Evolutionary conservation across 2,329 filamentous ascomycete species (phyloP), one percentile per base, ranked within the genome.

Genomic region (Diplodia scrobiculata): DNA sequence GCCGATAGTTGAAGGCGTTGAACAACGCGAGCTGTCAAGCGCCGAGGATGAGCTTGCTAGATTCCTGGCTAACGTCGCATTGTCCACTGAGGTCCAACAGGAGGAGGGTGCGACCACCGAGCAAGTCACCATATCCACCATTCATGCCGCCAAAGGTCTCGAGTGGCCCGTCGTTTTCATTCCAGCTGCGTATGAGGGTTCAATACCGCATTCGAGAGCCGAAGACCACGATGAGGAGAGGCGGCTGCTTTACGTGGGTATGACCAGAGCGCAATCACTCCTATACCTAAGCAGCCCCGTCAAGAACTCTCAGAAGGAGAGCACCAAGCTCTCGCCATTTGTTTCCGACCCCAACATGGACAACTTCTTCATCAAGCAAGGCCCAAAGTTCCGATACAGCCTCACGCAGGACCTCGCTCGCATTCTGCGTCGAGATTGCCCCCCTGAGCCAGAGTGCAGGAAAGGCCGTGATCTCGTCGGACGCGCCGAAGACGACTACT

Each of bases 91-190:
- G 69, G 85, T 89, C 0, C 88, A 91, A 19, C 84, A 87, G 27
- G 83, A 86, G 10, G 82, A 85, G 2, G 82, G 84, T 2, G 81
- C 83, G 25, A 83, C 85, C 63, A 81, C 81, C 32, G 84, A 80
- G 1, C 83, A 91, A 71, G 86, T 98, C 21, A 97, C 93, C 0
- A 91, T 99, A 27, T 97, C 92, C 5, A 99, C 94, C 0, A 97
- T 99, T 11, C 94, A 99, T 75, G 92, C 93, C 0, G 92, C 94
- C 2, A 99, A 99, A 77, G 94, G 94, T 2, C 83, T 99, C 0
- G 94, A 99, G 76, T 99, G 95, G 95, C 94, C 94, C 0, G 84
- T 97, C 1, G 92, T 98, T 0, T 98, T 98, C 75, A 88, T 98
- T 17, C 93, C 95, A 5, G 91, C 91, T 1, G 89, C 92, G 29